phyloP scores from a whole-genome alignment of 352 stramenopile genomes.

The Pythium coloratum region DNA sequence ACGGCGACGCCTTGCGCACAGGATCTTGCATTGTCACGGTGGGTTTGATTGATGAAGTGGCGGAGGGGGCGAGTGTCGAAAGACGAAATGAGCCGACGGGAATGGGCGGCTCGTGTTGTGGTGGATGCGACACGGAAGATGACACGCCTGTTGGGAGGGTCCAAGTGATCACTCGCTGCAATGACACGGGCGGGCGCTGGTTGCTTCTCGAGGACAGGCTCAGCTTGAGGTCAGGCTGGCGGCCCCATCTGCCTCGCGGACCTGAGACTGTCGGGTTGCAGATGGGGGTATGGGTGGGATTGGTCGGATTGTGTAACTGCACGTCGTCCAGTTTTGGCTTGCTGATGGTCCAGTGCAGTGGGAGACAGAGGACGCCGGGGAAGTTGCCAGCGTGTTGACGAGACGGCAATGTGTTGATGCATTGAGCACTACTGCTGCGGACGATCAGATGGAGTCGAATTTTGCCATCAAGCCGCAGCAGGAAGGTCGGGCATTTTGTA shows the following conservation, averaged over 20 bases:
- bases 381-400: neutral
- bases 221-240: neutral
- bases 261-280: slow-evolving; percentile 1
- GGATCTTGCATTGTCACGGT: neutral
- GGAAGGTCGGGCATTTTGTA: too few relatives aligned
- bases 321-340: neutral
- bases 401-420: neutral
- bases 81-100: neutral
- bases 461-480: neutral
- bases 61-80: neutral
- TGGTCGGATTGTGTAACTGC: neutral
- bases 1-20: slow-evolving; percentile 12
- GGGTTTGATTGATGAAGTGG: neutral
- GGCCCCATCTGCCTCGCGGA: neutral
- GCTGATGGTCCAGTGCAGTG: neutral
- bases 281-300: neutral
- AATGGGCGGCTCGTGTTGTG: neutral
- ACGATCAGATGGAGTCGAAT: neutral
- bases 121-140: neutral
- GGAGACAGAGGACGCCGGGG: neutral
- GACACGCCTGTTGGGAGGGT: neutral
- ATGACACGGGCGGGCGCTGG: neutral
- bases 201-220: neutral
- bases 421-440: neutral
- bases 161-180: neutral